Percentiles rank a stretch among this genome's conserved stretches.
phyloP scores from a whole-genome alignment of 352 stramenopile genomes.

The Chrysophaeum taylorii region DNA sequence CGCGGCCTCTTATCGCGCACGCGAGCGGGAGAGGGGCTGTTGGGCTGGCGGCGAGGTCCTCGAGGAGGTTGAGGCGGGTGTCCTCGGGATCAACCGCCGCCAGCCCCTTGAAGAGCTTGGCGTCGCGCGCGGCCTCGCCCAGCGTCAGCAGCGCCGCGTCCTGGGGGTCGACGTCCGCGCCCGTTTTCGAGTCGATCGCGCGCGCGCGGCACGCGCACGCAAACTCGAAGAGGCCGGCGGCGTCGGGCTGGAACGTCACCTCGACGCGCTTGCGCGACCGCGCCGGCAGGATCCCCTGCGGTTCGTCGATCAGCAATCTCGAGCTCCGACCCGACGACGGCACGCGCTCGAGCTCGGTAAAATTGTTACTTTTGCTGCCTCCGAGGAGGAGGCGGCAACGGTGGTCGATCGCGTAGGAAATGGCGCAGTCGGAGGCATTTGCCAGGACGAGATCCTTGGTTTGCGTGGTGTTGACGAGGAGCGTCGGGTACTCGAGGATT shows the following conservation, averaged over 20 bases:
- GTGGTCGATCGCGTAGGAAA: slow-evolving; percentile 26
- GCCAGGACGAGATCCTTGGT: slow-evolving; percentile 54
- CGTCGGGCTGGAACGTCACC: slow-evolving; percentile 56
- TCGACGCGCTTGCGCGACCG: slow-evolving; percentile 60
- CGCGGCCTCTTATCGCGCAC: slow-evolving; percentile 51
- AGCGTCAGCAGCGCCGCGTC: slow-evolving; percentile 13
- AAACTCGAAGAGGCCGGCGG: slow-evolving; percentile 57
- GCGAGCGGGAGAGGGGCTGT: slow-evolving; percentile 9
- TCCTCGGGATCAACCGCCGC: slow-evolving; percentile 20
- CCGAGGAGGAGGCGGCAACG: not conserved
- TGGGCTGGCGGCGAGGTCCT: not conserved
- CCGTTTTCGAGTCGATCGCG: slow-evolving; percentile 24
- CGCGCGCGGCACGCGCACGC: slow-evolving; percentile 44
- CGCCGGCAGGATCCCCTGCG: slow-evolving; percentile 51
- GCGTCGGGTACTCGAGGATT: slow-evolving; percentile 55
- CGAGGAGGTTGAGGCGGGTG: slow-evolving; percentile 18
- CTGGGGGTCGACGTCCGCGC: slow-evolving; percentile 20
- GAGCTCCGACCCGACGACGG: not conserved
- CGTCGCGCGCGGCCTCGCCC: slow-evolving; percentile 9
- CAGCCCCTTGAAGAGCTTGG: not conserved
- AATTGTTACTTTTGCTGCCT: too few relatives aligned
- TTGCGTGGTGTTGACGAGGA: slow-evolving; percentile 63
- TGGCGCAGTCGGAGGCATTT: slow-evolving; percentile 63
- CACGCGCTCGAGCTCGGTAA: too few relatives aligned
- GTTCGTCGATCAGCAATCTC: slow-evolving; percentile 36